A percentile compares a stretch with the other conserved stretches of the same genome.
These are phyloP conservation scores for Pseudogymnoascus sp. DNA, from an alignment of 2,329 filamentous ascomycete genomes.

Conservation along the genomic window DNA sequence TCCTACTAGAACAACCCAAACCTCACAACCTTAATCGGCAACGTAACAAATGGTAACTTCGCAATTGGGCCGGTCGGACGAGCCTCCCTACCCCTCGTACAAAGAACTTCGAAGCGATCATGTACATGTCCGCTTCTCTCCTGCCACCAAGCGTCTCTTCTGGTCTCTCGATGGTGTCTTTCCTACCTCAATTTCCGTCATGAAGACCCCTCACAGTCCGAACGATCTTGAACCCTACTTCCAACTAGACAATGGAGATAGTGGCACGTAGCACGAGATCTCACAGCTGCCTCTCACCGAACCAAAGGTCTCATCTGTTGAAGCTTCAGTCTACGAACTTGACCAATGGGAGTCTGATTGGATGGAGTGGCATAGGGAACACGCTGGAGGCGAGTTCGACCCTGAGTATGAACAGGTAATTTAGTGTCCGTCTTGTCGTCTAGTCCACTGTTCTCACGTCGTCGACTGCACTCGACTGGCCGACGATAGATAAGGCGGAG, in stretches of 20 bases:
- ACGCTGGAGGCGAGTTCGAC: slow-evolving; percentile 11
- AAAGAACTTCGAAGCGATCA: slow-evolving; percentile 16
- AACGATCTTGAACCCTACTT: slow-evolving; percentile 22
- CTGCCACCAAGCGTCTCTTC: slow-evolving; percentile 19
- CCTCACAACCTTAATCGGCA: no score
- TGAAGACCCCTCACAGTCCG: slow-evolving; percentile 17
- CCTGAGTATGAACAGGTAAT: slow-evolving; percentile 15
- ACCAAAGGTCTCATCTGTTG: slow-evolving; percentile 25
- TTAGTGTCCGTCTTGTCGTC: neutral
- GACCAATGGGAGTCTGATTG: slow-evolving; percentile 23
- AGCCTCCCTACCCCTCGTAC: slow-evolving; percentile 18
- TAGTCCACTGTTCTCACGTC: no score
- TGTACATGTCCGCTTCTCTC: slow-evolving; percentile 16
- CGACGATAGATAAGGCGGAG: neutral
- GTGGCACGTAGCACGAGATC: slow-evolving; percentile 23
- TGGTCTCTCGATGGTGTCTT: slow-evolving; percentile 22
- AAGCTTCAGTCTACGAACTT: slow-evolving; percentile 19
- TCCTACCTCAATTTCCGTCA: slow-evolving; percentile 21
- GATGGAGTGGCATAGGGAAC: slow-evolving; percentile 20
- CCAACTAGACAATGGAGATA: slow-evolving; percentile 13
- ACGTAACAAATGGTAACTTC: slow-evolving; percentile 11
- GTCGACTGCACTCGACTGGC: no score
- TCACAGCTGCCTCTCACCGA: slow-evolving; percentile 23
- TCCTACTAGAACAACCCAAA: no score
- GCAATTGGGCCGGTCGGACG: slow-evolving; percentile 11